Evolutionary conservation across 768 basidiomycete genomes (phyloP), one percentile per base, ranked within the genome.

Genomic region (Tricholoma saponaceum): DNA sequence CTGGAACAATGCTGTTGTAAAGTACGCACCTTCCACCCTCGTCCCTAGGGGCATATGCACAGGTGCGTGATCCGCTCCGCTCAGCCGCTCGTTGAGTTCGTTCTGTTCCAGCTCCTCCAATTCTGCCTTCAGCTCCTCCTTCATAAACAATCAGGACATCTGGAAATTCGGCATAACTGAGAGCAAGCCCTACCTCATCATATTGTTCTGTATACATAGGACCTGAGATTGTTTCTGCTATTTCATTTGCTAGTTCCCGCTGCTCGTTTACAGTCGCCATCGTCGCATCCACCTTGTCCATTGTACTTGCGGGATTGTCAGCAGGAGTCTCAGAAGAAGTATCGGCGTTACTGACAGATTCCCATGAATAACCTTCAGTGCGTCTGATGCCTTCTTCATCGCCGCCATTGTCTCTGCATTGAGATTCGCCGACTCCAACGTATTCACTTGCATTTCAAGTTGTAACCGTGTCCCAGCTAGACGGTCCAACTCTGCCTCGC

Each of bases 361-460:
- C 46, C 87, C 86, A 64, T 98, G 96, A 54, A 98, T 97, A 50
- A 83, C 81, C 73, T 88, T 89, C 71, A 98, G 83, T 25, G 90
- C 97, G 59, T 88, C 86, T 0, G 94, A 83, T 35, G 91, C 96
- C 72, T 90, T 90, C 89, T 95, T 97, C 92, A 99, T 97, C 25
- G 91, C 95, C 20, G 83, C 79, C 90, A 99, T 93, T 13, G 95
- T 98, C 80, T 98, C 95, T 67, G 90, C 88, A 71, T 99, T 98
- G 72, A 98, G 82, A 76, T 98, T 98, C 44, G 97, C 97, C 14
- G 91, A 92, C 72, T 98, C 97, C 46, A 98, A 83, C 18, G 96
- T 96, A 74, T 95, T 95, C 58, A 98, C 89, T 76, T 98, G 96
- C 72, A 91, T 87, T 76, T 98, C 96, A 28, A 99, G 82, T 66